Base-by-base conservation (phyloP, 1,284 basidiomycete species). In the Pascua guehoae region DNA sequence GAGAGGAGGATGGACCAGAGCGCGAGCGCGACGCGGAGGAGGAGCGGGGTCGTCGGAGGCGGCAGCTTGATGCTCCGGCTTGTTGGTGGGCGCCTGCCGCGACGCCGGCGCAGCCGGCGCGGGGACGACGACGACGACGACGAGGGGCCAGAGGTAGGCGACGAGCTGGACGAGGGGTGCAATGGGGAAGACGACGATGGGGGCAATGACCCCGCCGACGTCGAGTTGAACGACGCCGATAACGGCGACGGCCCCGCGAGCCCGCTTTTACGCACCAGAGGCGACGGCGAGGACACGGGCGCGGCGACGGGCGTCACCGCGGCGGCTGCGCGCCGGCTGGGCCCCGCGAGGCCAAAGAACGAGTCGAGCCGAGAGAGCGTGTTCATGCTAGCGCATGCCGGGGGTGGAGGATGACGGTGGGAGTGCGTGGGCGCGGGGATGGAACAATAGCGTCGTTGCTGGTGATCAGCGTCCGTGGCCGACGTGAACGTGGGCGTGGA, bases 1-100 rank as follows among this genome's bases (percentile, higher is more conserved):
- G 68, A 58, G 1, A 75, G 53, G 5, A 75, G 55, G 39, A 75
- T 70, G 1, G 69, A 70, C 74, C 74, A 75, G 46, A 75, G 53
- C 3, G 68, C 71, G 16, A 73, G 58, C 3, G 66, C 66, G 14
- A 75, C 66, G 14, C 72, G 68, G 4, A 75, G 57, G 15, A 74
- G 56, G 11, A 73, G 47, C 8, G 72, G 74, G 3, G 72, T 72
- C 2, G 69, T 66, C 0, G 73, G 72, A 5, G 72, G 72, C 2
- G 74, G 72, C 0, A 73, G 63, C 56, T 72, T 70, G 57, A 72
- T 65, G 51, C 56, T 60, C 17, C 53, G 63, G 10, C 72, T 61
- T 10, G 69, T 67, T 8, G 57, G 60, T 1, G 42, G 56, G 17
- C 56, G 53, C 38, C 56, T 49, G 9, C 52, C 37, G 18, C 44